These are phyloP conservation scores for Nelumbo lutea DNA, from an alignment of 164 flowering plant species.

Conservation along the genomic window DNA sequence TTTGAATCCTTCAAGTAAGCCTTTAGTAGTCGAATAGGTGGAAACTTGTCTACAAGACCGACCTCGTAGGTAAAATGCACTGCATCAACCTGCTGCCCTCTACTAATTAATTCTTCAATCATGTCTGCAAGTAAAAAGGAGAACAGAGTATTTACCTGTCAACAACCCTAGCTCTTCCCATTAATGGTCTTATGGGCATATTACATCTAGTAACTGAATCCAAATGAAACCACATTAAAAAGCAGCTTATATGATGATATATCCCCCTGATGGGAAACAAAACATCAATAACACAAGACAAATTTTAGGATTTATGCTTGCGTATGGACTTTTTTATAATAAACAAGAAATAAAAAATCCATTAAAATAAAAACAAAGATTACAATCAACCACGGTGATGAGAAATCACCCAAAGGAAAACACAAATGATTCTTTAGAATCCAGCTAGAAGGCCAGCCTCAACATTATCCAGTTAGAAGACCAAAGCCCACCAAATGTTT, in stretches of 20 bases:
- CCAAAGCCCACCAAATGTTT: too few relatives aligned
- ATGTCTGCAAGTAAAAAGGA: slow-evolving; percentile 50
- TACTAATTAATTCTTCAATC: slow-evolving; percentile 82
- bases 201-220: background rate
- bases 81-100: slow-evolving; percentile 96
- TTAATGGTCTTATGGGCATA: background rate
- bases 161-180: background rate
- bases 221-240: background rate
- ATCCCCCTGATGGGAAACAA: background rate
- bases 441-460: too few relatives aligned
- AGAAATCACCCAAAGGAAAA: too few relatives aligned
- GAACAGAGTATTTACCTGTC: background rate
- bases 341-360: too few relatives aligned
- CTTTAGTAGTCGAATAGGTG: slow-evolving; percentile 81
- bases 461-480: too few relatives aligned
- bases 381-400: too few relatives aligned
- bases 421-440: too few relatives aligned
- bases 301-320: too few relatives aligned
- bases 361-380: too few relatives aligned
- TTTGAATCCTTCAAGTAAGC: slow-evolving; percentile 79
- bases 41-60: slow-evolving; percentile 78
- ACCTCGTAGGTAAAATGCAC: slow-evolving; percentile 91
- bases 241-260: background rate
- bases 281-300: too few relatives aligned
- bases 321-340: too few relatives aligned